These are phyloP conservation scores for Clitopilus passeckerianus DNA, from an alignment of 768 basidiomycete species.

Conservation along the genomic window DNA sequence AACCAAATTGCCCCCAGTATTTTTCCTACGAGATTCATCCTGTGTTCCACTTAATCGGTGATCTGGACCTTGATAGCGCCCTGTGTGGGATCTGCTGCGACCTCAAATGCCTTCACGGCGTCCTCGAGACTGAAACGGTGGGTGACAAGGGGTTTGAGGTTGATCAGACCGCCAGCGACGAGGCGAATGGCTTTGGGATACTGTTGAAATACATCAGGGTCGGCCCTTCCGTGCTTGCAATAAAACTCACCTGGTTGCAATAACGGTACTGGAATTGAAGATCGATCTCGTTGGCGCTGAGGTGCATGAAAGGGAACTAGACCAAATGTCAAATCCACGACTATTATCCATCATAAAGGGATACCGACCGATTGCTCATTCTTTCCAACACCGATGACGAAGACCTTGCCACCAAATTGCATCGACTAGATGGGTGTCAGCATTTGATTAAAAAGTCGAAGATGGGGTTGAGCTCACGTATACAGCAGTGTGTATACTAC, in stretches of 20 bases:
- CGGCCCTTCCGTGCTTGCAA: neutral
- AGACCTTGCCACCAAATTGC: constrained; percentile 62
- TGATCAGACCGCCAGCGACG: constrained; percentile 66
- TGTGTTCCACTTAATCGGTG: constrained; percentile 33
- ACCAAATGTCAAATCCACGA: constrained; percentile 1
- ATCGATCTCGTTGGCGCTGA: constrained; percentile 68
- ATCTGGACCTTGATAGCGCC: constrained; percentile 72
- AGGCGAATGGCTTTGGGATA: constrained; percentile 85
- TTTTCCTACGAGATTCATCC: neutral
- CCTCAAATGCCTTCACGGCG: constrained; percentile 74
- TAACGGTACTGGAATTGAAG: constrained; percentile 68
- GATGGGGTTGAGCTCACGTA: constrained; percentile 31
- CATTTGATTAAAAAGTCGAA: neutral
- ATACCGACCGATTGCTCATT: constrained; percentile 46
- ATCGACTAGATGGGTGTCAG: constrained; percentile 35
- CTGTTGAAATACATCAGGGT: constrained; percentile 19
- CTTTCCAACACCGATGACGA: constrained; percentile 68
- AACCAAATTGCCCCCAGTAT: neutral
- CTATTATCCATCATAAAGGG: neutral
- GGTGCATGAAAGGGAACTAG: constrained; percentile 70
- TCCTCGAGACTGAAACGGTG: constrained; percentile 70
- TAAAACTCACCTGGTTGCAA: constrained; percentile 45
- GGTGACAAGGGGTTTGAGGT: constrained; percentile 77
- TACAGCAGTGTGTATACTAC: constrained; percentile 55
- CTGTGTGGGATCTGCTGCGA: constrained; percentile 61